A percentile compares a stretch with the other conserved stretches of the same genome.
phyloP scores from a whole-genome alignment of 2,329 filamentous ascomycete species.

The Talaromyces piceae region DNA sequence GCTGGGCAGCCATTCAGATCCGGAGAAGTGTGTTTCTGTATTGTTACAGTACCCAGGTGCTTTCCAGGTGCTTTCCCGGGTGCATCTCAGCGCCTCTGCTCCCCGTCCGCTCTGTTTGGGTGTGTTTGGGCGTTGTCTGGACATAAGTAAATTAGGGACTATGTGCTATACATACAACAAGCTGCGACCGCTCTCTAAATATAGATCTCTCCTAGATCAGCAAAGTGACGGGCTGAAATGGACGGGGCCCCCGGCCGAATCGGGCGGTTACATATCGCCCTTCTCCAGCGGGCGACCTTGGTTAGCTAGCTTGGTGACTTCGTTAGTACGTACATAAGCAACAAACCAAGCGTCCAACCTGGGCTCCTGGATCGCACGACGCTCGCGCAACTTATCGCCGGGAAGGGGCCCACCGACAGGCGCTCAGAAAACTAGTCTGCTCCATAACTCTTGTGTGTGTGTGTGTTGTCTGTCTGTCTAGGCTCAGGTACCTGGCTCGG shows the following conservation, averaged over 20 bases:
- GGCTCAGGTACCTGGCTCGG: constrained; percentile 7
- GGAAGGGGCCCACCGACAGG: constrained; percentile 5
- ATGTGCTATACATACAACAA: too few relatives aligned
- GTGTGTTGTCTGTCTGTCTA: neutral
- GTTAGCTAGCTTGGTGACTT: too few relatives aligned
- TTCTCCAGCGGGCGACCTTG: neutral
- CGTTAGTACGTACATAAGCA: too few relatives aligned
- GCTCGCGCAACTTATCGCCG: constrained; percentile 7
- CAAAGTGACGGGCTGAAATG: neutral
- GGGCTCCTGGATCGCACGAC: neutral
- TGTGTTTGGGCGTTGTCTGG: too few relatives aligned
- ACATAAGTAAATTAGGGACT: too few relatives aligned
- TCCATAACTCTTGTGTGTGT: neutral
- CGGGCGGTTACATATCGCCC: neutral
- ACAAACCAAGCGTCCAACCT: too few relatives aligned
- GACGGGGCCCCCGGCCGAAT: neutral
- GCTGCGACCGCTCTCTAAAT: too few relatives aligned
- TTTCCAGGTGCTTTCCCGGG: neutral
- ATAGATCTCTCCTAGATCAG: neutral
- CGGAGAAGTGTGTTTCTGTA: too few relatives aligned
- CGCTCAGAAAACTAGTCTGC: neutral
- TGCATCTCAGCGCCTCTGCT: neutral
- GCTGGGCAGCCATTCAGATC: neutral
- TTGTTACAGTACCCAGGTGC: too few relatives aligned
- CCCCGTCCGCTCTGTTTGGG: neutral